Base-by-base conservation (phyloP, 345 rosid genomes). In the Anacardium occidentale region DNA sequence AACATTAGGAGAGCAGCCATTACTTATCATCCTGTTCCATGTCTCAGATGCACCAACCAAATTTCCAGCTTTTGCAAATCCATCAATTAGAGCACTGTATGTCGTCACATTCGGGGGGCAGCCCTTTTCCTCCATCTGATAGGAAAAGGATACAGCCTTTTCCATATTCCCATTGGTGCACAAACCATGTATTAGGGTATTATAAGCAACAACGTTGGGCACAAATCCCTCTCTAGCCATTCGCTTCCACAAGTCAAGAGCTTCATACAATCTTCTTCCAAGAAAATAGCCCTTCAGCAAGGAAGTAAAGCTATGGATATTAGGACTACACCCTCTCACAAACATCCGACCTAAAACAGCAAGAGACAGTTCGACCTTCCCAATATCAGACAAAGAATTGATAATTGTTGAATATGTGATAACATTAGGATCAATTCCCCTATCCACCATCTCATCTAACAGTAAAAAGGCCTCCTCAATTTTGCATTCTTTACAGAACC, bases 1-100 rank as follows among this genome's bases (percentile, higher is more conserved):
- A 70, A 85, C 88, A 68, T 92, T 92, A 40, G 96, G 97, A 74
- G 17, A 73, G 77, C 91, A 89, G 67, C 97, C 88, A 67, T 58
- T 70, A 10, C 77, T 66, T 64, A 90, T 81, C 98, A 94, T 94
- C 87, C 71, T 85, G 74, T 94, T 92, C 98, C 98, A 94, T 55
- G 70, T 79, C 74, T 86, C 82, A 17, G 92, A 90, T 56, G 95
- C 94, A 29, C 84, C 89, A 29, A 29, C 68, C 25, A 89, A 78
- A 79, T 84, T 81, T 61, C 90, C 91, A 0, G 78, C 71, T 84
- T 89, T 91, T 64, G 96, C 84, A 72, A 86, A 94, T 42, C 94
- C 97, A 71, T 85, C 84, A 52, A 94, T 82, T 37, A 91, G 88
- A 74, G 88, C 77, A 73, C 90, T 82, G 72, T 94, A 91, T 3